Base-by-base conservation (phyloP, 2,329 filamentous ascomycete species). In the Monosporascus sp. region DNA sequence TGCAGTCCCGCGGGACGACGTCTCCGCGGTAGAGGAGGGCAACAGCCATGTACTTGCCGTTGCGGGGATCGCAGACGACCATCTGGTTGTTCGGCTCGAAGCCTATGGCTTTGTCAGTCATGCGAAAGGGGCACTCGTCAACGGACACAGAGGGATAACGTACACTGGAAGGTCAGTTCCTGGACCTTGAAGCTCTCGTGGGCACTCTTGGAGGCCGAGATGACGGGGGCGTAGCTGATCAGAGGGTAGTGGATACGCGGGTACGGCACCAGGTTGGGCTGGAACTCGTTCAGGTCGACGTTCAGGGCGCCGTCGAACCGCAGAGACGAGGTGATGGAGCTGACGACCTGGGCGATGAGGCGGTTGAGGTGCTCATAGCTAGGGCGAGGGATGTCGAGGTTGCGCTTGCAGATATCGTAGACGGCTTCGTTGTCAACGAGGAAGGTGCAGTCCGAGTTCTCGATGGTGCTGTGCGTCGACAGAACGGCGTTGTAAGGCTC, bases 141-240 rank as follows among this genome's bases (percentile, higher is more conserved):
- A 5, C 9, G 7, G 7, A 19, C 46, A 51, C 27, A 40, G 7
- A 44, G 7, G 20, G 24, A 1, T 5, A 17, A 75, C 81, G 68
- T 77, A 88, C 85, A 88, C 71, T 88, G 85, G 75, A 87, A 84
- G 67, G 85, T 88, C 59, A 88, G 74, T 61, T 94, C 90, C 58
- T 84, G 81, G 52, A 91, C 86, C 79, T 90, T 91, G 84, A 92
- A 92, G 78, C 87, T 90, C 78, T 94, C 89, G 68, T 94, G 89
- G 48, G 85, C 82, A 72, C 87, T 90, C 81, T 89, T 89, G 76
- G 81, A 78, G 55, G 84, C 83, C 22, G 85, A 88, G 59, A 88
- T 78, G 62, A 89, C 85, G 35, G 85, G 85, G 11, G 86, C 84
- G 67, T 88, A 88, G 75, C 82, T 86, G 74, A 88, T 87, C 47